Evolutionary conservation across 306 rosid species (phyloP).

Genomic region (Vigna radiata): DNA sequence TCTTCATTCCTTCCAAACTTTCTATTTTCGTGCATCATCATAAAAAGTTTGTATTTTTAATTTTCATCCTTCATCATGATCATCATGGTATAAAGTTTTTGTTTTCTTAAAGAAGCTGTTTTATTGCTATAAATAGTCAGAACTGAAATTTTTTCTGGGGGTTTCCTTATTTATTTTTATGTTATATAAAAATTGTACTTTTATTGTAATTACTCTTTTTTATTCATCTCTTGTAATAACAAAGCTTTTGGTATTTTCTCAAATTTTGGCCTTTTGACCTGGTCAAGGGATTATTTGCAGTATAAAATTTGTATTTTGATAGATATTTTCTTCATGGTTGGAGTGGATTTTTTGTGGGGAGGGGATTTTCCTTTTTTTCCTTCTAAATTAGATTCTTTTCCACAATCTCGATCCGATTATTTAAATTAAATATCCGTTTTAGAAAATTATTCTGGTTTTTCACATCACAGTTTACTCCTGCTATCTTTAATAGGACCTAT

Average conservation of each 20-base stretch:
- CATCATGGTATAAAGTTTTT: slow-evolving; percentile 6
- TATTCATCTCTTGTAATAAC: neutral
- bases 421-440: neutral
- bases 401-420: slow-evolving; percentile 24
- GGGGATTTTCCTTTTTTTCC: neutral
- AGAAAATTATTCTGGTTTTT: slow-evolving; percentile 8
- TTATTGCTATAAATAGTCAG: neutral
- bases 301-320: neutral
- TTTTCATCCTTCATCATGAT: neutral
- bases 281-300: neutral
- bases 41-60: neutral
- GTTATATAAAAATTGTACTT: neutral
- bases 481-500: neutral
- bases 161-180: neutral
- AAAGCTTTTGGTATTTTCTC: neutral
- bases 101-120: neutral
- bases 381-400: neutral
- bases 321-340: slow-evolving; percentile 10
- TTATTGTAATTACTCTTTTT: neutral
- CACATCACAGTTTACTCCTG: slow-evolving; percentile 9
- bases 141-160: neutral
- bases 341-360: neutral
- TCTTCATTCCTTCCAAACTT: neutral
- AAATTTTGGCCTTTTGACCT: neutral
- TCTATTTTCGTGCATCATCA: slow-evolving; percentile 1